Conservation (phyloP, 495 filamentous ascomycete genomes). For the Aspergillus sclerotiicarbonarius region DNA sequence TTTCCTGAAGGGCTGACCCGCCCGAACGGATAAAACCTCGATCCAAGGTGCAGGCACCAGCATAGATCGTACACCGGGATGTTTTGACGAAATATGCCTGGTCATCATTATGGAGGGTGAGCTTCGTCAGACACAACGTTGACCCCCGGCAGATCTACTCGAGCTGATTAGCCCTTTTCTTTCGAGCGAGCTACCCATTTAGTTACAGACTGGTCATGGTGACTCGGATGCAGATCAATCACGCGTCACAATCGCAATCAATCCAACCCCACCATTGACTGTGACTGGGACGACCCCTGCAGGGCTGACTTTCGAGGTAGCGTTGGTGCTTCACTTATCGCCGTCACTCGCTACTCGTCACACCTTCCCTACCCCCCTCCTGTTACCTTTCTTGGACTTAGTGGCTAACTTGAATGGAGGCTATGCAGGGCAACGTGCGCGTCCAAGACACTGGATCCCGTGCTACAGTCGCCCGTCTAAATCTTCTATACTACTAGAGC, state of each 20-base stretch:
- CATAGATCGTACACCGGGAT: constrained; percentile 1
- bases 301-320: background rate
- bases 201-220: background rate
- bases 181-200: background rate
- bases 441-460: background rate
- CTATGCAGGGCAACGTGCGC: background rate
- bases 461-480: background rate
- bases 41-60: constrained; percentile 3
- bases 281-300: constrained; percentile 5
- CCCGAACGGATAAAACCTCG: constrained; percentile 5
- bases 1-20: constrained; percentile 7
- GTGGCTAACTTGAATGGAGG: background rate
- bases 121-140: constrained; percentile 11
- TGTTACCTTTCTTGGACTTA: background rate
- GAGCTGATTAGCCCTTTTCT: background rate
- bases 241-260: constrained; percentile 4
- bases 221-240: constrained; percentile 1
- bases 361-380: background rate
- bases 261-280: background rate
- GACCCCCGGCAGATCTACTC: constrained; percentile 9
- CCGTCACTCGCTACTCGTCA: background rate
- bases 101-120: background rate
- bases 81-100: background rate
- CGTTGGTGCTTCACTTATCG: background rate
- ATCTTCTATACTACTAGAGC: background rate